Evolutionary conservation across 202 grass and related monocot genomes (phyloP).

Genomic region (Elaeis oleifera): DNA sequence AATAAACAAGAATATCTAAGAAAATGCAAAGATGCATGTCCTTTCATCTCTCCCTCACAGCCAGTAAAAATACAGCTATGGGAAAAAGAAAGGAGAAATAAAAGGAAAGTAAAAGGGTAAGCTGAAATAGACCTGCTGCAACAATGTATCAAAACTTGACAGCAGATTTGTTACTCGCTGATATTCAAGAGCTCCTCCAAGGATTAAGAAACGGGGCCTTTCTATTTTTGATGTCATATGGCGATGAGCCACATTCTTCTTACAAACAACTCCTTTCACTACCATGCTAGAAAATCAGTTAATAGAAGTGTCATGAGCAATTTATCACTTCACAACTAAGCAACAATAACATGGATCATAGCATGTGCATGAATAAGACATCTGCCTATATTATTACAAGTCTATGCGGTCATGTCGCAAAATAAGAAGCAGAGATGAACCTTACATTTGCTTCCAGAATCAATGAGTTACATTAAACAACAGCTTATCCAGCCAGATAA

Average conservation of each 20-base stretch:
- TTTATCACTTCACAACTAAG: too few relatives aligned
- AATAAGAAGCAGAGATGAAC: too few relatives aligned
- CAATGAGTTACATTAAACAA: too few relatives aligned
- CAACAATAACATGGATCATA: too few relatives aligned
- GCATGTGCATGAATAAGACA: too few relatives aligned
- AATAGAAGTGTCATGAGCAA: slow-evolving; percentile 2
- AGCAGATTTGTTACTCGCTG: slow-evolving; percentile 94
- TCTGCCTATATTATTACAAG: too few relatives aligned
- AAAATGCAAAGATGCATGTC: slow-evolving; percentile 13
- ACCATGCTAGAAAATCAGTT: slow-evolving; percentile 52
- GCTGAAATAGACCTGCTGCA: slow-evolving; percentile 65
- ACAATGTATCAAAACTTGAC: slow-evolving; percentile 98
- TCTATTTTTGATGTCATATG: slow-evolving; percentile 70
- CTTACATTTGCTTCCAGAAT: too few relatives aligned
- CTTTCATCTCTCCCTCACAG: too few relatives aligned
- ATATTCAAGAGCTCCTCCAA: slow-evolving; percentile 96
- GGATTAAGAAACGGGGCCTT: slow-evolving; percentile 74
- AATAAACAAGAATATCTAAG: background rate
- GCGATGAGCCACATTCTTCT: slow-evolving; percentile 95
- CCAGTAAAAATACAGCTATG: too few relatives aligned
- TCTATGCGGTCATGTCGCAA: too few relatives aligned
- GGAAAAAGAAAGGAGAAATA: slow-evolving; percentile 1
- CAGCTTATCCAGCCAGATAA: too few relatives aligned
- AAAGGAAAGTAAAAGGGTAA: slow-evolving; percentile 14
- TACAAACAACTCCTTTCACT: slow-evolving; percentile 95